A percentile compares a stretch with the other conserved stretches of the same genome.
phyloP scores from a whole-genome alignment of 2,329 filamentous ascomycete species.

The Leptographium lundbergii region DNA sequence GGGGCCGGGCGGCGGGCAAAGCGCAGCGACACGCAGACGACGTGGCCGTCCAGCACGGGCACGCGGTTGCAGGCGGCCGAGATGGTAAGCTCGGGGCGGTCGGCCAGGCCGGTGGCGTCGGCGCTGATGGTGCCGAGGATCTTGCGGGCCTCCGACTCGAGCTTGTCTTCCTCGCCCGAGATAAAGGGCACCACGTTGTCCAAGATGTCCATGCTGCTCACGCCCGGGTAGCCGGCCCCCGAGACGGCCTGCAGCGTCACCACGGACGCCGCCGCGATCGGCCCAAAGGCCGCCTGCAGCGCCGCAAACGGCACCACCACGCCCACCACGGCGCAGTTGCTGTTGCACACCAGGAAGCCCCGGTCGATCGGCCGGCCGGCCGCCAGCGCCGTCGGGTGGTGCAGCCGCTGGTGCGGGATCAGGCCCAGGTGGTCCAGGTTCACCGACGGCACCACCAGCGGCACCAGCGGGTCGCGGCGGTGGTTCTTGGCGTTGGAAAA shows the following conservation, averaged over 20 bases:
- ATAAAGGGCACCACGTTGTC: conserved; percentile 97
- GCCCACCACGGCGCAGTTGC: conserved; percentile 94
- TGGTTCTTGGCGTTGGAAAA: conserved; percentile 99
- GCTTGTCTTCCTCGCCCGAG: conserved; percentile 86
- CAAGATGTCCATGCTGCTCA: conserved; percentile 87
- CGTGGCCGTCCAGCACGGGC: conserved; percentile 89
- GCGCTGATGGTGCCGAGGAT: conserved; percentile 69
- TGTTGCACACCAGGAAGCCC: conserved; percentile 95
- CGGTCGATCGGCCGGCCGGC: conserved; percentile 43
- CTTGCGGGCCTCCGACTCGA: conserved; percentile 89
- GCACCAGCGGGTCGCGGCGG: conserved; percentile 78
- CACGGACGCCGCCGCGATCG: conserved; percentile 61
- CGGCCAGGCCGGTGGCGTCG: conserved; percentile 60
- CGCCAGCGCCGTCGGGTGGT: conserved; percentile 32
- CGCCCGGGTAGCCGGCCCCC: conserved; percentile 81
- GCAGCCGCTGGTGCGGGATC: conserved; percentile 74
- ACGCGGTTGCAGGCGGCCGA: conserved; percentile 88
- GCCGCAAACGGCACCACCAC: conserved; percentile 91
- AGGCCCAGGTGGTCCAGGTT: conserved; percentile 80
- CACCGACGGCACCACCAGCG: conserved; percentile 88
- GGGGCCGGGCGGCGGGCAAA: conserved; percentile 69
- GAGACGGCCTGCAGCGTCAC: conserved; percentile 94
- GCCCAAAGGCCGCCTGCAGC: conserved; percentile 73
- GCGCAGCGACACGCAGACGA: conserved; percentile 77
- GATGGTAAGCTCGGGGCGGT: conserved; percentile 62